Conservation (phyloP, 73 alveolate genomes). For the Blepharisma japonicum region DNA sequence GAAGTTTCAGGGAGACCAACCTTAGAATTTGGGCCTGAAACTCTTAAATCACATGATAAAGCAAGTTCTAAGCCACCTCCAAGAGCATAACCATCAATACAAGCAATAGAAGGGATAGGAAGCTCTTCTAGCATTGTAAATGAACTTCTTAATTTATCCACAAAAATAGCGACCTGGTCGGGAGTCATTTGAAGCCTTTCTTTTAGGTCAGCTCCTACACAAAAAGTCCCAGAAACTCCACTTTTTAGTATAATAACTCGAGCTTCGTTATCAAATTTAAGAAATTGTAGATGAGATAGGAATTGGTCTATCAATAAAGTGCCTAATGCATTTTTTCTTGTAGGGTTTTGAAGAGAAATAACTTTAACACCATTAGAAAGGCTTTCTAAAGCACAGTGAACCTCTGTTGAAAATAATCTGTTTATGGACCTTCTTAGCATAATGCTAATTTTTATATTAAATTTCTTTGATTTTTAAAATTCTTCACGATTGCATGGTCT, state of each 20-base stretch:
- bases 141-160: conserved; percentile 59
- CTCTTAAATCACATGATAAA: conserved; percentile 87
- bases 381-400: neutral
- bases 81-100: conserved; percentile 91
- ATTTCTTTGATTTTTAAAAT: no score
- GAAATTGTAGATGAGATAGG: neutral
- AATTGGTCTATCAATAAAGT: neutral
- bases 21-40: conserved; percentile 76
- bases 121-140: conserved; percentile 64
- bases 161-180: conserved; percentile 63
- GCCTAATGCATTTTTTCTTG: conserved; percentile 22
- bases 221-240: conserved; percentile 51
- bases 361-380: neutral
- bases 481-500: no score
- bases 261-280: neutral
- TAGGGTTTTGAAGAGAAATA: conserved; percentile 28
- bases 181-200: conserved; percentile 82
- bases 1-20: conserved; percentile 94
- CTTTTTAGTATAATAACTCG: conserved; percentile 42
- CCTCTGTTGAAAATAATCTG: neutral
- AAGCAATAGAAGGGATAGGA: conserved; percentile 86
- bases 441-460: no score
- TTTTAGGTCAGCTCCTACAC: conserved; percentile 92
- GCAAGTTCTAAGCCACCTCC: conserved; percentile 99
- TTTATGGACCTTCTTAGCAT: no score